These are phyloP conservation scores for Epichloe glyceriae DNA, from an alignment of 2,329 filamentous ascomycete species.

Conservation along the genomic window DNA sequence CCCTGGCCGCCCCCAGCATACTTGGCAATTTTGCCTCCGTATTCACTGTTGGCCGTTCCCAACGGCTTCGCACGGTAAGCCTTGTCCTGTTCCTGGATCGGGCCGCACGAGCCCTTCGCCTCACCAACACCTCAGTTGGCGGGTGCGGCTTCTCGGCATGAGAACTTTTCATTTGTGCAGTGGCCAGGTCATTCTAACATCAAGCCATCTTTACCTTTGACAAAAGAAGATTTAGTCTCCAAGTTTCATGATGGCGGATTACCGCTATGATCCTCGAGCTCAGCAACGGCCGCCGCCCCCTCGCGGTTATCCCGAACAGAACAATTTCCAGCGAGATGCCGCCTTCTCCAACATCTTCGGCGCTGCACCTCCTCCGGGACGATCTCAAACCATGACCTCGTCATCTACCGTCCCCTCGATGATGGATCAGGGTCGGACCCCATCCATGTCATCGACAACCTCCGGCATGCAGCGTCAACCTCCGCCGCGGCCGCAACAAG, in stretches of 20 bases:
- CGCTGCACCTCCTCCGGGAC: conserved; percentile 68
- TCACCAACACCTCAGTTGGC: background rate
- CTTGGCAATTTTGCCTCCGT: conserved; percentile 2
- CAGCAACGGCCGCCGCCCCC: conserved; percentile 26
- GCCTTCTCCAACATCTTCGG: conserved; percentile 96
- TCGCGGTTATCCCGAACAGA: conserved; percentile 36
- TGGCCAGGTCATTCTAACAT: background rate
- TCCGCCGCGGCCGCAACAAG: conserved; percentile 40
- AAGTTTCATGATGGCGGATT: conserved; percentile 39
- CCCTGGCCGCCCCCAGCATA: background rate
- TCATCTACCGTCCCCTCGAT: conserved; percentile 45
- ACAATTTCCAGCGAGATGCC: conserved; percentile 69
- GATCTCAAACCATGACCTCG: conserved; percentile 91
- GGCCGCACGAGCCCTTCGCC: background rate
- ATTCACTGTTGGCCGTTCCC: conserved; percentile 2
- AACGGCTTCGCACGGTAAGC: conserved; percentile 4
- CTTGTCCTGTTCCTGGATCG: background rate
- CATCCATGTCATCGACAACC: conserved; percentile 55
- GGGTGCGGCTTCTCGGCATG: background rate
- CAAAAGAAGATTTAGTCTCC: background rate
- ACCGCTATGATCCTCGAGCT: conserved; percentile 39
- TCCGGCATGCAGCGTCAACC: conserved; percentile 48
- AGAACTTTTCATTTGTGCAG: background rate
- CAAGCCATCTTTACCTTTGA: background rate
- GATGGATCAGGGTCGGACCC: conserved; percentile 53